phyloP scores from a whole-genome alignment of 1,139 yeast species.

The Ogataea hybrid region DNA sequence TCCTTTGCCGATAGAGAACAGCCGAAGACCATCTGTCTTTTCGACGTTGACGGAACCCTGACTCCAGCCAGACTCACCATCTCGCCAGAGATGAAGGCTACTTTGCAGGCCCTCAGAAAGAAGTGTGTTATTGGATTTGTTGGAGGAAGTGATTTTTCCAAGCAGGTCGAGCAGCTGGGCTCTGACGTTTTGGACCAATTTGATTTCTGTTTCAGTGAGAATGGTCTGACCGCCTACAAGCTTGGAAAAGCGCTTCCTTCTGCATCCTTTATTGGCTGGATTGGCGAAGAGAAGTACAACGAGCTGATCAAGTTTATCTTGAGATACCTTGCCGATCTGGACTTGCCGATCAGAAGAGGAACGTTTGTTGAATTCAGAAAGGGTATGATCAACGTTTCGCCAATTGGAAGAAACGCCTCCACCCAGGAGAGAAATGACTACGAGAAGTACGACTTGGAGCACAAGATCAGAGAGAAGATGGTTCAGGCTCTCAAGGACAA shows the following conservation, averaged over 20 bases:
- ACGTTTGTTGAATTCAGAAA: conserved; percentile 98
- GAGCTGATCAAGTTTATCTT: conserved; percentile 81
- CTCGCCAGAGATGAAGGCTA: conserved; percentile 75
- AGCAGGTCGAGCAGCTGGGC: conserved; percentile 97
- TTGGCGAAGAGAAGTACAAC: conserved; percentile 95
- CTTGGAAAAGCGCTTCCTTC: conserved; percentile 83
- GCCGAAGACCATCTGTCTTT: conserved; percentile 69
- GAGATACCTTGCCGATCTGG: conserved; percentile 79
- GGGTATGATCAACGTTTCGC: conserved; percentile 98
- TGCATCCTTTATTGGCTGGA: conserved; percentile 91
- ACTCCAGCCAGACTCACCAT: conserved; percentile 92
- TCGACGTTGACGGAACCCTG: conserved; percentile 97
- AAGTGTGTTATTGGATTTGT: conserved; percentile 96
- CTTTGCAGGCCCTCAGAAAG: conserved; percentile 74
- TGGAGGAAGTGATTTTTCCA: conserved; percentile 94
- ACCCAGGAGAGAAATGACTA: conserved; percentile 90
- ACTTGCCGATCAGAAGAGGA: conserved; percentile 94
- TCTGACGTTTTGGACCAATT: conserved; percentile 70
- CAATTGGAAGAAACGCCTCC: conserved; percentile 97
- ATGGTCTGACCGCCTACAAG: conserved; percentile 97
- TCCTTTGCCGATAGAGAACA: conserved; percentile 52
- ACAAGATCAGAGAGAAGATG: conserved; percentile 77
- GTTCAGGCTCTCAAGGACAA: conserved; percentile 80
- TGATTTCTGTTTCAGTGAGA: conserved; percentile 96
- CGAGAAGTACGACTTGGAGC: conserved; percentile 76